phyloP scores from a whole-genome alignment of 257 asterid species.

The Petrea volubilis region DNA sequence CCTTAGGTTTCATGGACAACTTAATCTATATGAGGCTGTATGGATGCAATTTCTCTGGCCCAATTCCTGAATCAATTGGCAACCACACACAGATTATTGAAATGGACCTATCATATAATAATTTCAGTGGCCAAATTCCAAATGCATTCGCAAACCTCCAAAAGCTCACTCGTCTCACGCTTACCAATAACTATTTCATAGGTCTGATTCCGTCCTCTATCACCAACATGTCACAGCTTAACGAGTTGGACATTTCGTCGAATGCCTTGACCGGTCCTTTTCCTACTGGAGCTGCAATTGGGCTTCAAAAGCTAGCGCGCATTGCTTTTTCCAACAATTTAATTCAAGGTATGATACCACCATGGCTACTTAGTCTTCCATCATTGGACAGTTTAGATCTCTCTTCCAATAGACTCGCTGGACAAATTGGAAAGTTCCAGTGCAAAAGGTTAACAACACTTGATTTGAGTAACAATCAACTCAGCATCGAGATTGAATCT shows the following conservation, averaged over 20 bases:
- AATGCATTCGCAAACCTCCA: neutral
- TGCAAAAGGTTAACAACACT: fast-evolving
- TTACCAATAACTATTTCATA: neutral
- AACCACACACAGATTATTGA: neutral
- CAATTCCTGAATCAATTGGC: neutral
- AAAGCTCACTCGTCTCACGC: neutral
- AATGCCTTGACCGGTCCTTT: neutral
- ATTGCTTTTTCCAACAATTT: neutral
- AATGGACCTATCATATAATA: neutral
- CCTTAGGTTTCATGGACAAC: neutral
- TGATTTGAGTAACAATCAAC: constrained; percentile 12
- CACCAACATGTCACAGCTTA: neutral
- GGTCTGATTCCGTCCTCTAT: constrained; percentile 5
- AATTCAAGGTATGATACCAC: neutral
- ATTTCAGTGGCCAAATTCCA: neutral
- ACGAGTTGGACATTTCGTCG: neutral
- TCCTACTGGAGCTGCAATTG: neutral
- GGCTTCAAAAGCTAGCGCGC: neutral
- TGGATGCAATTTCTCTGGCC: neutral
- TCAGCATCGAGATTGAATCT: neutral
- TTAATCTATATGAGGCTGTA: neutral
- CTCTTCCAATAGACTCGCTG: constrained; percentile 1
- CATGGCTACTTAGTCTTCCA: neutral
- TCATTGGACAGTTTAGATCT: neutral
- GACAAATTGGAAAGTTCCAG: neutral